Base-by-base conservation (phyloP, 768 basidiomycete genomes). In the Suillus hirtellus region DNA sequence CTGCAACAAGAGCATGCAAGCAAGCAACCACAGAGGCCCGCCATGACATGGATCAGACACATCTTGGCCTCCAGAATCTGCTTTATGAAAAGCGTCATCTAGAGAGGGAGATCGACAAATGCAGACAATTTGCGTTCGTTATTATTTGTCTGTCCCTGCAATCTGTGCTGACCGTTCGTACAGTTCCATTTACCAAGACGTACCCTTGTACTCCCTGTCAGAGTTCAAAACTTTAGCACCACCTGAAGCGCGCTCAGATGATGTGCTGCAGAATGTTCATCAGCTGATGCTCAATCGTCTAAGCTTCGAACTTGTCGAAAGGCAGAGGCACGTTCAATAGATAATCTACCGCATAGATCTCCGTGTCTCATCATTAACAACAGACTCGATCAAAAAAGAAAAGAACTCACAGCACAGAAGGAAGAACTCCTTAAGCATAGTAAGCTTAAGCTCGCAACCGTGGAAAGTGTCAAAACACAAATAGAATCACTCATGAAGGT, bases 81-180 rank as follows among this genome's bases (percentile, higher is more conserved):
- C 82, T 90, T 56, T 96, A 95, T 68, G 93, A 96, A 76, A 93
- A 92, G 72, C 84, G 92, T 34, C 93, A 96, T 70, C 85, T 96
- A 6, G 92, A 95, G 74, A 84, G 92, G 62, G 94, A 96, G 78
- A 96, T 96, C 42, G 90, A 93, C 69, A 94, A 95, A 72, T 96
- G 94, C 76, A 85, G 92, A 55, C 93, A 95, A 72, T 96, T 94
- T 71, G 92, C 90, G 93, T 95, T 72, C 70, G 91, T 82, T 52
- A 9, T 2, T 8, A 11, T 24, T 58, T 42, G 8, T 40, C 17
- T 35, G 46, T 37, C 47, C 34, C 34, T 34, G 61, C 19, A 0
- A 17, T 34, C 52, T 58, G 17, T 44, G 27, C 50, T 59, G 50
- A 37, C 50, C 49, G 61, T 52, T 65, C 59, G 35, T 21, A 11